Percentiles rank a stretch among this genome's conserved stretches.
Evolutionary conservation across 2,329 filamentous ascomycete species (phyloP).

Genomic region (Curvularia hawaiiensis): DNA sequence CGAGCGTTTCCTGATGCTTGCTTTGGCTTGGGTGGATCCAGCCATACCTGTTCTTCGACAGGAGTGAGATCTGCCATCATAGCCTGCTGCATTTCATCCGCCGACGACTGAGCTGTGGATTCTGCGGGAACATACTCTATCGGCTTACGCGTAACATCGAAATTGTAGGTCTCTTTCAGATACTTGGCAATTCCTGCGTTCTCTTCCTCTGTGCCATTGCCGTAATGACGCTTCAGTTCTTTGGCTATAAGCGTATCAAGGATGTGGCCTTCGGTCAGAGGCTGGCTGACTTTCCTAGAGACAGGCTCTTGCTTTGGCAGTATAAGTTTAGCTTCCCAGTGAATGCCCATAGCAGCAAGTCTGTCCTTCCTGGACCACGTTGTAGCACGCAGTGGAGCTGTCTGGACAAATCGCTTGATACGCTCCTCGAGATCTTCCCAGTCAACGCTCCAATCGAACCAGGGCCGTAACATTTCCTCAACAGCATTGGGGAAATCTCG

Average conservation of each 20-base stretch:
- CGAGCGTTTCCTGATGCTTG: not conserved
- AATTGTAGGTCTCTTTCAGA: constrained; percentile 23
- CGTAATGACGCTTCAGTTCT: constrained; percentile 27
- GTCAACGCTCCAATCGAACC: constrained; percentile 18
- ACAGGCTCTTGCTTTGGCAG: constrained; percentile 6
- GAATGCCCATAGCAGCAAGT: constrained; percentile 33
- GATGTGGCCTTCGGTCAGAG: constrained; percentile 16
- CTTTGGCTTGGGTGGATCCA: not conserved
- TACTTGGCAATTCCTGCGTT: constrained; percentile 26
- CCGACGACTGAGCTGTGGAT: constrained; percentile 16
- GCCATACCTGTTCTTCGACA: not conserved
- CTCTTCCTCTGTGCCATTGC: constrained; percentile 25
- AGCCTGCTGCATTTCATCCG: constrained; percentile 18
- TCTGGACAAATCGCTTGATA: constrained; percentile 26
- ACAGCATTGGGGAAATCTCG: constrained; percentile 10
- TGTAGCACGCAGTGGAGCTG: constrained; percentile 25
- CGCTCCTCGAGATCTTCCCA: constrained; percentile 27
- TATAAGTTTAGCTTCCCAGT: constrained; percentile 16
- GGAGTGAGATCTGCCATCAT: constrained; percentile 8
- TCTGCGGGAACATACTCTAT: constrained; percentile 4
- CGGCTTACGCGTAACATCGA: constrained; percentile 17
- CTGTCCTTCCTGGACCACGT: constrained; percentile 26
- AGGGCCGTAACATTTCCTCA: constrained; percentile 20
- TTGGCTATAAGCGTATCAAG: constrained; percentile 28
- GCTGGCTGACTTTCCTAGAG: constrained; percentile 5